A percentile compares a stretch with the other conserved stretches of the same genome.
phyloP scores from a whole-genome alignment of 2,329 filamentous ascomycete species.

The Ophiostoma angusticollis region DNA sequence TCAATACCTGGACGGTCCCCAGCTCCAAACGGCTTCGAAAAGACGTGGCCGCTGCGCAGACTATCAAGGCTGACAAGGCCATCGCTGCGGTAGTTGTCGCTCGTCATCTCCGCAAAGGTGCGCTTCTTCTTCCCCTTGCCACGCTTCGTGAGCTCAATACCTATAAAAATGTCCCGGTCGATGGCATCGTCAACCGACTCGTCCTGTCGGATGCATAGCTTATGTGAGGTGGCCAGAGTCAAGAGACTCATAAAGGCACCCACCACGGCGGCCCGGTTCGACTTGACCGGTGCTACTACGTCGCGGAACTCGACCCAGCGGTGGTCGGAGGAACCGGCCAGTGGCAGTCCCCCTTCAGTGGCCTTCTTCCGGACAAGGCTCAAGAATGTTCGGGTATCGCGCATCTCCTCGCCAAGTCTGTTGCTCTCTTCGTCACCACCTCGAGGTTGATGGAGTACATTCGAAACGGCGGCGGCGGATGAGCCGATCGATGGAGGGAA shows the following conservation, averaged over 20 bases:
- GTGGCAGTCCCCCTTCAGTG: neutral
- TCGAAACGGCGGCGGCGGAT: neutral
- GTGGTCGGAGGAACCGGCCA: neutral
- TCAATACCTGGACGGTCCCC: too few species aligned
- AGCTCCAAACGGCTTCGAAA: too few species aligned
- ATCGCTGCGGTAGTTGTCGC: slow-evolving; percentile 3
- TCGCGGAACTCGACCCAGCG: slow-evolving; percentile 13
- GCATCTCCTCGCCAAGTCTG: slow-evolving; percentile 8
- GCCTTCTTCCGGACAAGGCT: slow-evolving; percentile 6
- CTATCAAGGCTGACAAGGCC: too few species aligned
- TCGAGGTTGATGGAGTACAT: too few species aligned
- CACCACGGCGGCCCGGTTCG: slow-evolving; percentile 9
- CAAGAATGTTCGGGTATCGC: slow-evolving; percentile 1
- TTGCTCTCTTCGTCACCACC: neutral
- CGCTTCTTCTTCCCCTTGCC: slow-evolving; percentile 6
- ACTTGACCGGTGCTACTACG: slow-evolving; percentile 5
- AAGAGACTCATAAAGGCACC: slow-evolving; percentile 14
- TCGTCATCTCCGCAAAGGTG: slow-evolving; percentile 6
- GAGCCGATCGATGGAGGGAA: slow-evolving; percentile 1
- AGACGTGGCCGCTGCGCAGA: too few species aligned
- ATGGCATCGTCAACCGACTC: neutral
- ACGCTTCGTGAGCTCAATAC: slow-evolving; percentile 2
- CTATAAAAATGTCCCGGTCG: slow-evolving; percentile 11
- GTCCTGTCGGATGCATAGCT: slow-evolving; percentile 10
- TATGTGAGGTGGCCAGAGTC: slow-evolving; percentile 9